Evolutionary conservation across 1,284 basidiomycete genomes (phyloP).

Genomic region (Apiotrichum montevideense): DNA sequence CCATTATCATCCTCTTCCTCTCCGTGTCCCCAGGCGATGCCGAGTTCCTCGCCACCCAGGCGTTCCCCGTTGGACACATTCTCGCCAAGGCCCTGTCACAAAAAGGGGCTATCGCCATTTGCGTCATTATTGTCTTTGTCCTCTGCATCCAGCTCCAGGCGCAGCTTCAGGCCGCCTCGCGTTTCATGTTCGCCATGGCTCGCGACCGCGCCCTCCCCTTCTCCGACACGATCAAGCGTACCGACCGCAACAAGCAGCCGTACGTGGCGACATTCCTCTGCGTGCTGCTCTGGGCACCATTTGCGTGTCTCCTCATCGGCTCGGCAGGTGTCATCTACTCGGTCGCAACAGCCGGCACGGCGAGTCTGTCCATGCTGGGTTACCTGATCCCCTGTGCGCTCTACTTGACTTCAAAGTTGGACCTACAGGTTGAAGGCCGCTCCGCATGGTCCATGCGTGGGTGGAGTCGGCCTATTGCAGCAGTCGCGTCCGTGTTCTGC

Average conservation of each 20-base stretch:
- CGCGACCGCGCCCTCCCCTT: constrained; percentile 46
- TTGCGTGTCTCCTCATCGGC: constrained; percentile 29
- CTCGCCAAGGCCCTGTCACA: constrained; percentile 32
- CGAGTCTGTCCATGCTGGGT: constrained; percentile 35
- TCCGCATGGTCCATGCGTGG: constrained; percentile 39
- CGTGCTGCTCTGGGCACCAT: constrained; percentile 27
- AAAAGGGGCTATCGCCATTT: constrained; percentile 32
- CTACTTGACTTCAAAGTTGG: constrained; percentile 37
- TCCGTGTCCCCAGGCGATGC: constrained; percentile 34
- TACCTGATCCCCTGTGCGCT: constrained; percentile 40
- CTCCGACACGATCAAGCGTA: constrained; percentile 31
- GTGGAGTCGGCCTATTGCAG: constrained; percentile 35
- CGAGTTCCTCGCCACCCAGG: constrained; percentile 20
- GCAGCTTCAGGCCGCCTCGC: constrained; percentile 43
- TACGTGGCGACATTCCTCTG: constrained; percentile 40
- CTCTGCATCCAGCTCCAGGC: constrained; percentile 40
- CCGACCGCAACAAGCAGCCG: constrained; percentile 36
- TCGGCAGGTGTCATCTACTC: constrained; percentile 26
- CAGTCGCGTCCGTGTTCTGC: constrained; percentile 29
- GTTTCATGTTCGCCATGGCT: constrained; percentile 45
- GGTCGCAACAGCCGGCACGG: constrained; percentile 34
- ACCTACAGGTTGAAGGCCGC: constrained; percentile 41
- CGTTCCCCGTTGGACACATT: constrained; percentile 42
- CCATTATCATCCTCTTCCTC: constrained; percentile 39
- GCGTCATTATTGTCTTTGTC: constrained; percentile 30